Evolutionary conservation across 1,139 yeast species (phyloP).

Genomic region (Eremothecium cymbalariae): DNA sequence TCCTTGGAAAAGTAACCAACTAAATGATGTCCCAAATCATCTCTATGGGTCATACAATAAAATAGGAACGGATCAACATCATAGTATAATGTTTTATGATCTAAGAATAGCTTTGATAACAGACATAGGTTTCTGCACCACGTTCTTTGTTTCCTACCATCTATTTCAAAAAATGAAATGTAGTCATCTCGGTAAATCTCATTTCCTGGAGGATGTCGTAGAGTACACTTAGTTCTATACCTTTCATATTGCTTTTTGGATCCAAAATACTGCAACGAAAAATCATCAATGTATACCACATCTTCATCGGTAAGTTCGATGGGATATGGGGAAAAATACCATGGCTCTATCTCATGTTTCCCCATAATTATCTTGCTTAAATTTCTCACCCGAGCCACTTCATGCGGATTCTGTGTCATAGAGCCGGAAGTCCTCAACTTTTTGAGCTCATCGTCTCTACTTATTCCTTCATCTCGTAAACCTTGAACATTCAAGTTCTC

Average conservation of each 20-base stretch:
- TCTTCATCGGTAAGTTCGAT: slow-evolving; percentile 89
- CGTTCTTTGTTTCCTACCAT: slow-evolving; percentile 88
- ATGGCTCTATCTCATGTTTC: slow-evolving; percentile 87
- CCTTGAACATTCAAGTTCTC: slow-evolving; percentile 85
- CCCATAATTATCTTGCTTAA: slow-evolving; percentile 74
- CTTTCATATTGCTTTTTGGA: slow-evolving; percentile 87
- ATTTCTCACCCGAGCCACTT: slow-evolving; percentile 86
- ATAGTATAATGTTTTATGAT: slow-evolving; percentile 89
- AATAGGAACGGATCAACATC: slow-evolving; percentile 96
- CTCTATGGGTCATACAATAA: slow-evolving; percentile 87
- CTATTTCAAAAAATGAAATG: slow-evolving; percentile 88
- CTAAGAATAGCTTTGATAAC: slow-evolving; percentile 78
- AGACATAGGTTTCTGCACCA: slow-evolving; percentile 96
- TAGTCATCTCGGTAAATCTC: slow-evolving; percentile 87
- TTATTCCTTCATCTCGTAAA: slow-evolving; percentile 55
- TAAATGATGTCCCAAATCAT: slow-evolving; percentile 83
- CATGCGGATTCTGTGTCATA: slow-evolving; percentile 86
- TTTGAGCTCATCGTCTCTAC: slow-evolving; percentile 86
- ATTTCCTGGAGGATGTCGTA: slow-evolving; percentile 96
- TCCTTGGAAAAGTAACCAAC: slow-evolving; percentile 97
- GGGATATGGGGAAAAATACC: slow-evolving; percentile 98
- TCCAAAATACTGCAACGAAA: slow-evolving; percentile 80
- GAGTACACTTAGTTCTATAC: slow-evolving; percentile 74
- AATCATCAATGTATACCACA: slow-evolving; percentile 82
- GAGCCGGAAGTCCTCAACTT: slow-evolving; percentile 90